These are phyloP conservation scores for Gymnopilus dilepis DNA, from an alignment of 768 basidiomycete species.

Conservation along the genomic window DNA sequence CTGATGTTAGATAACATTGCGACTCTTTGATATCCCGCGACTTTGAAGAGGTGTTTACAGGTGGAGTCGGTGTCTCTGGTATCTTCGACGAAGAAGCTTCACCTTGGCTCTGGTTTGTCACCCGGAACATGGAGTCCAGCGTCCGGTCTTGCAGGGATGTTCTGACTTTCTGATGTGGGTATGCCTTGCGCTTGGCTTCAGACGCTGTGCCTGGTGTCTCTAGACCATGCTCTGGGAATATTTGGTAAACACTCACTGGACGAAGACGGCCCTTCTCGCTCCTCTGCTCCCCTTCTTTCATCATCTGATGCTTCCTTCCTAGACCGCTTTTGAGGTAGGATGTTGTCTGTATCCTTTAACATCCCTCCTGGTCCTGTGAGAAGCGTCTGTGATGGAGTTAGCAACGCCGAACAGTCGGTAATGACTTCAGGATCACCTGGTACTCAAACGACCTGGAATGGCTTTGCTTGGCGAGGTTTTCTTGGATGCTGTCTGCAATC, in stretches of 20 bases:
- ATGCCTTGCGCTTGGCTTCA: constrained; percentile 51
- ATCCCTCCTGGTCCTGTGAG: constrained; percentile 54
- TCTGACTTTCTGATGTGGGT: constrained; percentile 90
- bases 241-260: constrained; percentile 16
- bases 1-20: constrained; percentile 75
- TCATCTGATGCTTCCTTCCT: constrained; percentile 30
- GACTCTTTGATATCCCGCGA: constrained; percentile 73
- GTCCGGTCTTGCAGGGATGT: constrained; percentile 89
- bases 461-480: constrained; percentile 62
- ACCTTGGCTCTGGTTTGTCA: constrained; percentile 46
- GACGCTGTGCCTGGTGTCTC: constrained; percentile 19
- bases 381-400: constrained; percentile 50
- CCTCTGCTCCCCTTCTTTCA: constrained; percentile 31
- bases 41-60: constrained; percentile 27
- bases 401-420: not conserved
- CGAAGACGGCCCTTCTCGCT: constrained; percentile 15
- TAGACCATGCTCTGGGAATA: not conserved
- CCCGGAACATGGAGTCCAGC: constrained; percentile 92
- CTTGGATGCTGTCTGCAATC: constrained; percentile 76
- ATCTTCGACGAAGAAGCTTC: not conserved
- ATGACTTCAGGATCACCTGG: constrained; percentile 50
- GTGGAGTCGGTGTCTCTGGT: constrained; percentile 14
- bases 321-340: constrained; percentile 23
- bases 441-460: constrained; percentile 76
- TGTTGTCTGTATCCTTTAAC: constrained; percentile 47